Percentiles rank a stretch among this genome's conserved stretches.
phyloP scores from a whole-genome alignment of 2,329 filamentous ascomycete genomes.

The Ustilaginoidea virens region DNA sequence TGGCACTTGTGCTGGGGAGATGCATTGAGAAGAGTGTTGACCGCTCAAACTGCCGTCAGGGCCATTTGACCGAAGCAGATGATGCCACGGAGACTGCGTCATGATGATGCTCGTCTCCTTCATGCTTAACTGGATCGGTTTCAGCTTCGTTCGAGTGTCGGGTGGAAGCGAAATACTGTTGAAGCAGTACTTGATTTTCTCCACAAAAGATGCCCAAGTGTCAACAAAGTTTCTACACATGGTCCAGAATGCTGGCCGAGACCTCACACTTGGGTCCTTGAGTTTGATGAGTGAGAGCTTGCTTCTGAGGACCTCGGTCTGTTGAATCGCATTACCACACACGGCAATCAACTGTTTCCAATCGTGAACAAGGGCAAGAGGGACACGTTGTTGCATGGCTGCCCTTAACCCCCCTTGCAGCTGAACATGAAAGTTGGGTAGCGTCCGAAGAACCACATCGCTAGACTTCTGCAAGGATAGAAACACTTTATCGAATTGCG shows the following conservation, averaged over 20 bases:
- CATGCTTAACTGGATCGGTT: conserved; percentile 67
- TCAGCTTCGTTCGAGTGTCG: conserved; percentile 59
- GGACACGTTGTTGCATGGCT: conserved; percentile 42
- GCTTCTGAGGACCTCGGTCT: conserved; percentile 56
- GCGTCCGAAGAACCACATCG: conserved; percentile 53
- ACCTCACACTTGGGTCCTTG: conserved; percentile 65
- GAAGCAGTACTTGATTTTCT: conserved; percentile 39
- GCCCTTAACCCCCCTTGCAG: conserved; percentile 48
- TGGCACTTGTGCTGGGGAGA: conserved; percentile 30
- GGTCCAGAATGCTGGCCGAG: conserved; percentile 45
- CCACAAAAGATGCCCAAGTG: conserved; percentile 52
- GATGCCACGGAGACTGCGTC: conserved; percentile 40
- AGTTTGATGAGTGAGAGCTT: conserved; percentile 69
- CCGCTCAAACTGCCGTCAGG: conserved; percentile 8
- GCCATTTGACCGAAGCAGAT: conserved; percentile 17
- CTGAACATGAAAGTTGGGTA: conserved; percentile 56
- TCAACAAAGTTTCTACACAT: conserved; percentile 62
- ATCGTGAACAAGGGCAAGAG: conserved; percentile 43
- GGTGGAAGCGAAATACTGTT: conserved; percentile 37
- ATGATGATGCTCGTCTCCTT: conserved; percentile 69
- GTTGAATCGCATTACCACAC: conserved; percentile 54
- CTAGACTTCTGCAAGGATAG: conserved; percentile 58
- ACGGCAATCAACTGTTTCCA: conserved; percentile 60
- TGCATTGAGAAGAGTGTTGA: conserved; percentile 11
- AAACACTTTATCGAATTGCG: conserved; percentile 70